Base-by-base conservation (phyloP, 78 protist species). In the Guillardia theta region DNA sequence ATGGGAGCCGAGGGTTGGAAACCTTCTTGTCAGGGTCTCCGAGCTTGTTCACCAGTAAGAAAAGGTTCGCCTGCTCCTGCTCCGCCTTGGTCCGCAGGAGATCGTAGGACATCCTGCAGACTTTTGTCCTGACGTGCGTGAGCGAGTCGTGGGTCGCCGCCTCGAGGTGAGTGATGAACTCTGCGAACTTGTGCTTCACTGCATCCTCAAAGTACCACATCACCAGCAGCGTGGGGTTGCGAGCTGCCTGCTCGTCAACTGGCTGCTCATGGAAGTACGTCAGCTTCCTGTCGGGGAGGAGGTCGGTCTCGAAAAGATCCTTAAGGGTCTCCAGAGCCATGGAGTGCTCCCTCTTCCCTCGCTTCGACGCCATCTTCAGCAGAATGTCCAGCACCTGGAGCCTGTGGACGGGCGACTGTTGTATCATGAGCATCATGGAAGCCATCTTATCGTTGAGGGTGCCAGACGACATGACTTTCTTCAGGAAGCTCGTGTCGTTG, bases 21-120 rank as follows among this genome's bases (percentile, higher is more conserved):
- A n/a, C 83, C 6, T 70, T 24, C 83, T 70, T 70, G 83, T 70
- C 83, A 18, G 83, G 83, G 83, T 70, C 83, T 0, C 83, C 83
- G 6, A 70, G 83, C 83, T 70, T 70, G 83, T 70, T 70, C n/a
- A 70, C 83, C 41, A 70, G 41, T 12, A 70, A 6, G 41, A 70
- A 70, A 18, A 70, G 83, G 4, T 4, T 70, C 1, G 83, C 83
- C 1, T 12, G 4, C 83, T 70, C 83, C 83, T 70, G 83, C 83
- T 70, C 83, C 10, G 83, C 83, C 41, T 70, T 70, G 1, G 9
- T 43, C 1, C 22, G 9, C 41, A 70, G 83, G 46, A 70, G 1
- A 24, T 70, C 83, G 83, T 36, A 70, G 46, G 83, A 36, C 5
- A 70, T 33, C n/a, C 83, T 4, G 83, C 83, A 70, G 27, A 24